Evolutionary conservation across 352 stramenopile species (phyloP).

Genomic region (Globisporangium ultimum): DNA sequence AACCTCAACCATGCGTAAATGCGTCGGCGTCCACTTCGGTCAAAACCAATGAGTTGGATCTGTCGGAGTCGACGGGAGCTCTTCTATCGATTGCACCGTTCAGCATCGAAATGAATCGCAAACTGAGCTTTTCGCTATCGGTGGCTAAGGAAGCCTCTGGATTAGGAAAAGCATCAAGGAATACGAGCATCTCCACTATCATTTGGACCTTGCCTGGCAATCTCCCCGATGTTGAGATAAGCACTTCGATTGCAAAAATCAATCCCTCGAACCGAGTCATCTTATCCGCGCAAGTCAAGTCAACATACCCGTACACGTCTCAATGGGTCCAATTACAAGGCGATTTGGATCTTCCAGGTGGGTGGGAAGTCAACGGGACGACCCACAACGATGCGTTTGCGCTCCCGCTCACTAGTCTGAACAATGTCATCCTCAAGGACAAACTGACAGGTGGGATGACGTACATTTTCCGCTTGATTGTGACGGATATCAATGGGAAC

Average conservation of each 20-base stretch:
- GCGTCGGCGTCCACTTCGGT: conserved; percentile 15
- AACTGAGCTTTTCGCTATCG: conserved; percentile 44
- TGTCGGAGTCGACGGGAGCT: conserved; percentile 9
- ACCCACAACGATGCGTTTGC: conserved; percentile 38
- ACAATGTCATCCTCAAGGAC: conserved; percentile 53
- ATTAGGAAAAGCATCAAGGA: neutral
- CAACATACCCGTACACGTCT: conserved; percentile 56
- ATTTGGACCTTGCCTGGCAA: conserved; percentile 52
- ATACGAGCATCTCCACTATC: conserved; percentile 17
- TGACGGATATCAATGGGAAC: conserved; percentile 49
- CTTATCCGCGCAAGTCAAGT: conserved; percentile 35
- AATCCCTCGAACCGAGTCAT: conserved; percentile 41
- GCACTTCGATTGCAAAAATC: conserved; percentile 32
- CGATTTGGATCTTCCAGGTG: conserved; percentile 38
- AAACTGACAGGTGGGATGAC: conserved; percentile 54
- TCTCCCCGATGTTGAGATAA: conserved; percentile 37
- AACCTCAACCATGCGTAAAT: conserved; percentile 19
- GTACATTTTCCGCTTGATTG: conserved; percentile 62
- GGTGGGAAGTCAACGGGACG: conserved; percentile 15
- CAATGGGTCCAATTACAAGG: conserved; percentile 57
- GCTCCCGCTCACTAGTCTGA: conserved; percentile 46
- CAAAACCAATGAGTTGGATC: conserved; percentile 12
- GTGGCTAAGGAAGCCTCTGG: conserved; percentile 24
- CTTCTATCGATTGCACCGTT: conserved; percentile 40
- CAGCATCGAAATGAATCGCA: conserved; percentile 32